Percentiles rank a stretch among this genome's conserved stretches.
These are phyloP conservation scores for Leishmania martiniquensis DNA, from an alignment of 208 protist species.

Conservation along the genomic window DNA sequence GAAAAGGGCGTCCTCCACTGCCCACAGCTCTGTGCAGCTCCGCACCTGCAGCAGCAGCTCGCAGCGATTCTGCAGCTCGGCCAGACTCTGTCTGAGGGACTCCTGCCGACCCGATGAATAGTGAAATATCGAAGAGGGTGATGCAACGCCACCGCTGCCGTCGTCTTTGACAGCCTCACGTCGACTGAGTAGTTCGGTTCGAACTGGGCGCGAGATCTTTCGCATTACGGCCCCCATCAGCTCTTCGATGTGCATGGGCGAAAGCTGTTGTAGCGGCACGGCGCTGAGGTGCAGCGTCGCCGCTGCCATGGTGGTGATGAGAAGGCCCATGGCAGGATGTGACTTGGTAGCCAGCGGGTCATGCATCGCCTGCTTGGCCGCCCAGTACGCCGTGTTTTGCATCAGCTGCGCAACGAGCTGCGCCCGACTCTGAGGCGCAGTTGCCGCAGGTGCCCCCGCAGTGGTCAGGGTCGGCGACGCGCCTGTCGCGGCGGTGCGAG, in stretches of 20 bases:
- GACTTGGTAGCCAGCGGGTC: constrained; percentile 30
- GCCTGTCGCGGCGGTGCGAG: not conserved
- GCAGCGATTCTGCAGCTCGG: constrained; percentile 29
- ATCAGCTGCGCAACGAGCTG: constrained; percentile 14
- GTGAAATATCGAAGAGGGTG: not conserved
- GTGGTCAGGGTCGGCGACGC: not conserved
- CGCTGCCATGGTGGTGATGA: constrained; percentile 33
- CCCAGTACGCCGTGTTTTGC: constrained; percentile 31
- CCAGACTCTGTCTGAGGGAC: constrained; percentile 9
- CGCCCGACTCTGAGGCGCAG: not conserved
- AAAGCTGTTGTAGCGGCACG: constrained; percentile 9
- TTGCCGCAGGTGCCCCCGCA: not conserved
- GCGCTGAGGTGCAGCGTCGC: constrained; percentile 41
- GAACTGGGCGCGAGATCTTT: constrained; percentile 22
- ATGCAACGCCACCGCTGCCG: not conserved
- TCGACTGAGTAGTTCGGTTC: constrained; percentile 31
- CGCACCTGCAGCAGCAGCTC: constrained; percentile 29
- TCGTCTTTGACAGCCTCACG: not conserved
- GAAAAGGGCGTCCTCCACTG: constrained; percentile 24
- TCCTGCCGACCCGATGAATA: constrained; percentile 1
- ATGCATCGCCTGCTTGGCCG: constrained; percentile 23
- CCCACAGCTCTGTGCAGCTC: constrained; percentile 32
- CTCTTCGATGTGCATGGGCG: constrained; percentile 15
- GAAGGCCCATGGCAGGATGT: constrained; percentile 13
- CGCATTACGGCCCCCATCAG: constrained; percentile 25